A percentile compares a stretch with the other conserved stretches of the same genome.
These are phyloP conservation scores for Penicillium samsonianum DNA, from an alignment of 495 filamentous ascomycete genomes.

Conservation along the genomic window DNA sequence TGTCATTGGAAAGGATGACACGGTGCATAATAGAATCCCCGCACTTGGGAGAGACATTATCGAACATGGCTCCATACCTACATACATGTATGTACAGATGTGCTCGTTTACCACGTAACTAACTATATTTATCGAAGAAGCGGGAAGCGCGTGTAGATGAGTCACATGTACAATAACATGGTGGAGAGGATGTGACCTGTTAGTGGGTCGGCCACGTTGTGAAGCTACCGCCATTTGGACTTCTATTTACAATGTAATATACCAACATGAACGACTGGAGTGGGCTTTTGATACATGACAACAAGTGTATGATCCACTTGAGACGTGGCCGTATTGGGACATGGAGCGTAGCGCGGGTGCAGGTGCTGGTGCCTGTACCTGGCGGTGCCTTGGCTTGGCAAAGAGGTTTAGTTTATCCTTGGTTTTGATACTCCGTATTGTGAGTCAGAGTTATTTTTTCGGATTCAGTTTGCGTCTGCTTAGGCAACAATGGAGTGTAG, in stretches of 20 bases:
- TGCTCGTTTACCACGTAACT: too few relatives aligned
- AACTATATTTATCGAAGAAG: neutral
- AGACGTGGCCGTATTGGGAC: neutral
- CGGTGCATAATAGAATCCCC: constrained; percentile 1
- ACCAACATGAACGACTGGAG: neutral
- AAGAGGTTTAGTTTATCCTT: too few relatives aligned
- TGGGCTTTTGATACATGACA: neutral
- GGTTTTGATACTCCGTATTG: too few relatives aligned
- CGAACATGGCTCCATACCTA: too few relatives aligned
- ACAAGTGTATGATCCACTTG: neutral
- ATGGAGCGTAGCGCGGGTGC: neutral
- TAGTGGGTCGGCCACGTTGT: constrained; percentile 8
- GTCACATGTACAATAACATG: neutral
- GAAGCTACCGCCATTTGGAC: constrained; percentile 5
- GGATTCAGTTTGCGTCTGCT: too few relatives aligned
- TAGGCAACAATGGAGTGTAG: too few relatives aligned
- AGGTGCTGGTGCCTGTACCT: neutral
- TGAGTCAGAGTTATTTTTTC: neutral
- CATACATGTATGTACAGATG: too few relatives aligned
- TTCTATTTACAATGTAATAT: neutral
- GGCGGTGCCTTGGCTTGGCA: too few relatives aligned
- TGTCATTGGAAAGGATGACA: neutral
- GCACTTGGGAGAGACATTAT: too few relatives aligned
- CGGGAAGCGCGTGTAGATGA: neutral
- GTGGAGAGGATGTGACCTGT: neutral